These are phyloP conservation scores for Liriodendron chinense DNA, from an alignment of 164 flowering plant species.

Conservation along the genomic window DNA sequence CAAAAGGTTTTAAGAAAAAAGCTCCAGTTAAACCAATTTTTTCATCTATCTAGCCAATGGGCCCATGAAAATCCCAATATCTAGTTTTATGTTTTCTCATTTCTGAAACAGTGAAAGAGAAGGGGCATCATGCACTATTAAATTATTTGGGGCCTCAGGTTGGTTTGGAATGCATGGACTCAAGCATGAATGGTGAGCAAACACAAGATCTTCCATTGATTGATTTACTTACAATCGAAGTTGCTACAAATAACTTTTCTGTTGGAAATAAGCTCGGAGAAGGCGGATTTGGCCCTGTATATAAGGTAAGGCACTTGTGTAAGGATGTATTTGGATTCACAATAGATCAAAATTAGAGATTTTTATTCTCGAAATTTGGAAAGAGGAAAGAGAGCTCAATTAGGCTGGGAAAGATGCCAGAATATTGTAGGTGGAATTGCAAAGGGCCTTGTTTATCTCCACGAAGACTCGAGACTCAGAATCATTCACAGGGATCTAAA, in stretches of 20 bases:
- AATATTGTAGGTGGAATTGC: conserved; percentile 35
- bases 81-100: background rate
- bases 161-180: background rate
- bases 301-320: background rate
- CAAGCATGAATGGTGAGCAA: background rate
- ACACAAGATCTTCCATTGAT: background rate
- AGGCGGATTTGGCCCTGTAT: conserved; percentile 17
- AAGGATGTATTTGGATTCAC: background rate
- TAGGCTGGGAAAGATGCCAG: conserved; percentile 32
- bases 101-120: background rate
- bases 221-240: background rate
- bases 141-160: background rate
- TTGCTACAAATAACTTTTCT: conserved; percentile 10
- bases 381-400: background rate
- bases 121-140: background rate
- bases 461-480: conserved; percentile 34
- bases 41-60: too few relatives aligned
- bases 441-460: conserved; percentile 44
- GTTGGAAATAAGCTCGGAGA: conserved; percentile 11
- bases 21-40: too few relatives aligned
- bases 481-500: conserved; percentile 53
- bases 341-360: too few relatives aligned
- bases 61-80: too few relatives aligned
- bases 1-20: too few relatives aligned
- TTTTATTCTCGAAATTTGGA: too few relatives aligned